phyloP scores from a whole-genome alignment of 768 basidiomycete species.

The Leucocoprinus leucothites region DNA sequence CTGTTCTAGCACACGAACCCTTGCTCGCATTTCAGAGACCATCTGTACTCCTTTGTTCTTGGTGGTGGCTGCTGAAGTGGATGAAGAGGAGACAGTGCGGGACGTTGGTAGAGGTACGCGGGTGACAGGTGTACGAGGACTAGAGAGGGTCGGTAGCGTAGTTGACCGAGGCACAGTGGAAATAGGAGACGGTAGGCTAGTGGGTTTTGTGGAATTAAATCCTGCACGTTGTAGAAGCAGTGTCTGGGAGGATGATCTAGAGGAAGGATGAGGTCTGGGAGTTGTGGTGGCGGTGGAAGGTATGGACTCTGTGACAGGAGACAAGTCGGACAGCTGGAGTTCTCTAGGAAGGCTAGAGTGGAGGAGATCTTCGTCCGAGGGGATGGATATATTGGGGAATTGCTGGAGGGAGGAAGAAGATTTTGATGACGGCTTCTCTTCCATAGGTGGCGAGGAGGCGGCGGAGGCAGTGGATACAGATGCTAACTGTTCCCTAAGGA shows the following conservation, averaged over 20 bases:
- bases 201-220: conserved; percentile 42
- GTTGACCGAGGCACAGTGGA: conserved; percentile 52
- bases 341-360: conserved; percentile 58
- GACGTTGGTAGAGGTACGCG: conserved; percentile 36
- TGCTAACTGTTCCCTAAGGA: conserved; percentile 72
- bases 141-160: conserved; percentile 50
- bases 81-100: conserved; percentile 34
- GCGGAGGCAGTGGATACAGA: conserved; percentile 9
- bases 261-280: conserved; percentile 33
- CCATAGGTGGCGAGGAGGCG: conserved; percentile 14
- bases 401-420: conserved; percentile 29
- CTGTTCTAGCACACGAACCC: conserved; percentile 79
- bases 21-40: conserved; percentile 89
- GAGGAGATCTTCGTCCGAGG: conserved; percentile 56
- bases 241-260: conserved; percentile 39
- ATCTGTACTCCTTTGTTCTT: conserved; percentile 86
- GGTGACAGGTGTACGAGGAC: conserved; percentile 40
- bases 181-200: conserved; percentile 42
- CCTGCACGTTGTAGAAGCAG: conserved; percentile 49
- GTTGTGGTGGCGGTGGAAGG: conserved; percentile 31
- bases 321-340: conserved; percentile 56
- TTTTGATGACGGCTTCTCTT: conserved; percentile 12
- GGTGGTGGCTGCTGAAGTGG: conserved; percentile 40
- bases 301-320: conserved; percentile 38
- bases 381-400: conserved; percentile 24